Evolutionary conservation across 495 filamentous ascomycete genomes (phyloP).

Genomic region (Tuber brumale): DNA sequence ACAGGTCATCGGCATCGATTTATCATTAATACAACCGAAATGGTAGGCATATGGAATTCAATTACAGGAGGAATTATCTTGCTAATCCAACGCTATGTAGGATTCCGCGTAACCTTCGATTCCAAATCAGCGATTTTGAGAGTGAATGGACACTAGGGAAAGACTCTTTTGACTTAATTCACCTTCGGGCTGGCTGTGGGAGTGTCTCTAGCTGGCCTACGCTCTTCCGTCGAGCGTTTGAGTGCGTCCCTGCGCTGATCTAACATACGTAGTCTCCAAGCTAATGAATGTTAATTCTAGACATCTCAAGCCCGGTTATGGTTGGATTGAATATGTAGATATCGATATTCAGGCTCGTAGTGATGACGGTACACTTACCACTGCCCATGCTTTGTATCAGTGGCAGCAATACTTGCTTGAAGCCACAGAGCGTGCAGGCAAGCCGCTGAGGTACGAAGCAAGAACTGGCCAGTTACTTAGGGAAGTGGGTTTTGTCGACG

Average conservation of each 20-base stretch:
- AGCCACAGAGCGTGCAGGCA: conserved; percentile 59
- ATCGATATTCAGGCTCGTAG: conserved; percentile 76
- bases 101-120: conserved; percentile 63
- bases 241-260: conserved; percentile 47
- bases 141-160: conserved; percentile 69
- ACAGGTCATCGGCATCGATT: conserved; percentile 66
- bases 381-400: conserved; percentile 48
- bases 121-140: conserved; percentile 72
- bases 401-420: conserved; percentile 68
- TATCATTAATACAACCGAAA: conserved; percentile 72
- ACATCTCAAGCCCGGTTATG: conserved; percentile 71
- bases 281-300: conserved; percentile 42
- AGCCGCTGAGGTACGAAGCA: conserved; percentile 61
- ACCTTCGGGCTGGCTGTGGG: conserved; percentile 72
- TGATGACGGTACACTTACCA: conserved; percentile 59
- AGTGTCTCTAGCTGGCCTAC: conserved; percentile 72
- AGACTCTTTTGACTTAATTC: conserved; percentile 78
- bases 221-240: conserved; percentile 63
- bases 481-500: conserved; percentile 73
- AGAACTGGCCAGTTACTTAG: conserved; percentile 58
- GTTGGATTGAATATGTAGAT: conserved; percentile 85
- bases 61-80: not conserved
- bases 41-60: conserved; percentile 47
- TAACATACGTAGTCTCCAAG: not conserved
- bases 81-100: conserved; percentile 42